phyloP scores from a whole-genome alignment of 805 yeast species.

The Yamadazyma olivae region DNA sequence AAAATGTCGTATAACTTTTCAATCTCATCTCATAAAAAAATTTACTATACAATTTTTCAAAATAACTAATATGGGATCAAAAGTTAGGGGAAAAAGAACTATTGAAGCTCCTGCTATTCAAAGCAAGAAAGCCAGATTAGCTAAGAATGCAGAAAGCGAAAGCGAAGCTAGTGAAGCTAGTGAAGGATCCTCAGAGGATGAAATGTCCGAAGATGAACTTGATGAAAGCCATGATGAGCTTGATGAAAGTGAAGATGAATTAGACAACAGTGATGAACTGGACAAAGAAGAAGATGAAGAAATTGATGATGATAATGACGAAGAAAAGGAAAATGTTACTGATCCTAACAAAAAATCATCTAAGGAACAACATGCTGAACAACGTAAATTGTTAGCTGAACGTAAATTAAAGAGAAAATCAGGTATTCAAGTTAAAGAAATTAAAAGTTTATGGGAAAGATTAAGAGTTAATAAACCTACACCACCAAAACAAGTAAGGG shows the following conservation, averaged over 20 bases:
- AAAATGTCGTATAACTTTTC: no score
- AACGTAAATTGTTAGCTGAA: constrained; percentile 71
- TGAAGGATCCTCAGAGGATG: neutral
- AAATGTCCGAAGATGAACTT: constrained; percentile 7
- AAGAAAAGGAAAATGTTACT: constrained; percentile 16
- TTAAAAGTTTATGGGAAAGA: constrained; percentile 88
- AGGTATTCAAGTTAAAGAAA: constrained; percentile 81
- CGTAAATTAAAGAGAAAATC: constrained; percentile 84
- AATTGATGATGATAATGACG: constrained; percentile 22
- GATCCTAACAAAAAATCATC: constrained; percentile 48
- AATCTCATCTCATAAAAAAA: constrained; percentile 15
- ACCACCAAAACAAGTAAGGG: constrained; percentile 71
- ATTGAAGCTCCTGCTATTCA: constrained; percentile 15
- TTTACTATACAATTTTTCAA: no score
- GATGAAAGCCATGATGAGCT: constrained; percentile 17
- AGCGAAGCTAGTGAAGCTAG: no score
- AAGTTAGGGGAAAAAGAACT: constrained; percentile 30
- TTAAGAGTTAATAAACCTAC: constrained; percentile 83
- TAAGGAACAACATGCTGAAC: constrained; percentile 76
- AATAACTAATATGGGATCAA: constrained; percentile 11
- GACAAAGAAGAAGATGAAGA: constrained; percentile 20
- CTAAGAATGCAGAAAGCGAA: constrained; percentile 16
- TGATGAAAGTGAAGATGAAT: constrained; percentile 18
- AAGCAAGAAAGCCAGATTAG: constrained; percentile 23
- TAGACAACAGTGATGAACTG: constrained; percentile 20